Base-by-base conservation (phyloP, 2,329 filamentous ascomycete genomes). In the Penicillium sp. region DNA sequence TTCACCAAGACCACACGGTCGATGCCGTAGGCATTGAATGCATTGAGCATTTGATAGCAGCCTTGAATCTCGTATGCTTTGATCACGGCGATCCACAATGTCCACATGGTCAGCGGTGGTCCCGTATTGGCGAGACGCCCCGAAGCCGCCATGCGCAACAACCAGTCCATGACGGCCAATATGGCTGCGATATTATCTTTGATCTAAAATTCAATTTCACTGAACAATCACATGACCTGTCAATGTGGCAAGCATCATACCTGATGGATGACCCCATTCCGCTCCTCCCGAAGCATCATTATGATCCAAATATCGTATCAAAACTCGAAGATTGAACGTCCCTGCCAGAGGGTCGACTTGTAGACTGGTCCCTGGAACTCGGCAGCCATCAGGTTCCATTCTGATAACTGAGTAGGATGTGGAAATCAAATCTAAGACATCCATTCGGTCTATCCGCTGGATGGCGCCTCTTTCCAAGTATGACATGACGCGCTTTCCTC, bases 1-100 rank as follows among this genome's bases (percentile, higher is more conserved):
- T 78, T 78, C 39, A 79, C 77, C 6, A 79, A 70, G 6, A 80
- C 72, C 0, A 71, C 69, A 59, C 80, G 77, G 59, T 80, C 78
- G 1, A 80, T 62, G 1, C 78, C 78, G n/a, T 68, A 57, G 2
- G 56, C 51, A 58, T 80, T 79, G 62, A 78, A 79, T 5, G 75
- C 61, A 39, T 78, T 78, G 1, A 54, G 31, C 22, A 71, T 62
- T 39, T 76, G 75, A 37, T 77, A 71, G 52, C 62, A 66, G 18
- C 78, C 77, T 55, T 80, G 78, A 55, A 79, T 76, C 60, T 79
- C 77, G 54, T 79, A 78, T 1, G 77, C 72, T 59, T 79, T 79
- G 59, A 78, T 75, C 40, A 75, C 36, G 3, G 72, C 73, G 4
- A 55, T 58, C 7, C 78, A 63, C 2, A 79, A 50, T 2, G 67